phyloP scores from a whole-genome alignment of 345 rosid genomes.

The Laguncularia racemosa region DNA sequence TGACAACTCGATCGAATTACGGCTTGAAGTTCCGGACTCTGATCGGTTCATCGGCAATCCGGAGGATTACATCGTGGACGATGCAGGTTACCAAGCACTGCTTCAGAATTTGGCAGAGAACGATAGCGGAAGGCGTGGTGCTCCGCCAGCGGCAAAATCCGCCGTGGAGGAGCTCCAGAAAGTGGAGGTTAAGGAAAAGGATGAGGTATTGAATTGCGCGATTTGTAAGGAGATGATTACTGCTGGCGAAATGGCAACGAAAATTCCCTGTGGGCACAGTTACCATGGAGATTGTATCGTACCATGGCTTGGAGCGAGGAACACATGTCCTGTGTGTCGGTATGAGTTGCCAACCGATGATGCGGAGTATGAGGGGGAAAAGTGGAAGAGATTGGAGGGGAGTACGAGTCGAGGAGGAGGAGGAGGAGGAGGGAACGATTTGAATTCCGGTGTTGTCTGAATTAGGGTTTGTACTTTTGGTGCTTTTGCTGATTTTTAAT shows the following conservation, averaged over 20 bases:
- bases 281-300: constrained; percentile 64
- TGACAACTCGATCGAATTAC: constrained; percentile 59
- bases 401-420: constrained; percentile 33
- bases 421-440: constrained; percentile 21
- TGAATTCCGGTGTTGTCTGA: constrained; percentile 7
- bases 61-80: constrained; percentile 44
- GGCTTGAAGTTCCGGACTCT: constrained; percentile 39
- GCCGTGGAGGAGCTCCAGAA: constrained; percentile 33
- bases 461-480: too few relatives aligned
- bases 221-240: constrained; percentile 52
- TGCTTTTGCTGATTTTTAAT: too few relatives aligned
- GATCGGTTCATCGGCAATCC: constrained; percentile 49
- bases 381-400: constrained; percentile 24
- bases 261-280: constrained; percentile 58
- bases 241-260: constrained; percentile 45
- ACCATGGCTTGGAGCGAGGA: constrained; percentile 65
- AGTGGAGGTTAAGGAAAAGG: constrained; percentile 24
- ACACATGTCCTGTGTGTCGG: constrained; percentile 69
- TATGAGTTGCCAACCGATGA: constrained; percentile 65
- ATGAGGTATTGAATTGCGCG: constrained; percentile 35
- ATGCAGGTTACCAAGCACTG: constrained; percentile 57
- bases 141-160: constrained; percentile 56
- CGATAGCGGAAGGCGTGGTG: constrained; percentile 59
- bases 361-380: constrained; percentile 53
- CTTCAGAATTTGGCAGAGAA: constrained; percentile 63